These are phyloP conservation scores for Cucurbita maxima DNA, from an alignment of 306 rosid species.

Conservation along the genomic window DNA sequence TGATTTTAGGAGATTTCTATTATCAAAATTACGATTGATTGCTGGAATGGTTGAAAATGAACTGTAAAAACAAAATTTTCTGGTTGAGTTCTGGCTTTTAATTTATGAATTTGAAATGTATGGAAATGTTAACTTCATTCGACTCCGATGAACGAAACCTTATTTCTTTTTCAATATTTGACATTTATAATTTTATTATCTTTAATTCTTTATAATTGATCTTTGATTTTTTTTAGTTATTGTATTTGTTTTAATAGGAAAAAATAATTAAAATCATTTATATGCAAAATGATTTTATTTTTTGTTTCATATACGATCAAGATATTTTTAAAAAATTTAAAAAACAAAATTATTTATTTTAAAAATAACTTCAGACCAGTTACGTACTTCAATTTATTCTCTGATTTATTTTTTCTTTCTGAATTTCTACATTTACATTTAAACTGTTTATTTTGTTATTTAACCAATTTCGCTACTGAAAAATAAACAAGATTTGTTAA, in stretches of 20 bases:
- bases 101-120: background rate
- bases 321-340: background rate
- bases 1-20: background rate
- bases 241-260: background rate
- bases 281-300: background rate
- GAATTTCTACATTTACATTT: background rate
- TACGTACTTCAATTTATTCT: background rate
- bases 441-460: background rate
- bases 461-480: background rate
- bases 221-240: background rate
- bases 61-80: background rate
- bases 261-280: background rate
- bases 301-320: background rate
- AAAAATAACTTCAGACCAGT: background rate
- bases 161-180: background rate
- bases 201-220: background rate
- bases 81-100: background rate
- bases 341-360: background rate
- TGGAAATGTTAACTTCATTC: background rate
- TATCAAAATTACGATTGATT: background rate
- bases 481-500: background rate
- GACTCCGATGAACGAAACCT: background rate
- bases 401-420: background rate
- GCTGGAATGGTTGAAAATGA: background rate
- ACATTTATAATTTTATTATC: background rate